Base-by-base conservation (phyloP, 148 eudicot species). In the Persicaria maculosa region DNA sequence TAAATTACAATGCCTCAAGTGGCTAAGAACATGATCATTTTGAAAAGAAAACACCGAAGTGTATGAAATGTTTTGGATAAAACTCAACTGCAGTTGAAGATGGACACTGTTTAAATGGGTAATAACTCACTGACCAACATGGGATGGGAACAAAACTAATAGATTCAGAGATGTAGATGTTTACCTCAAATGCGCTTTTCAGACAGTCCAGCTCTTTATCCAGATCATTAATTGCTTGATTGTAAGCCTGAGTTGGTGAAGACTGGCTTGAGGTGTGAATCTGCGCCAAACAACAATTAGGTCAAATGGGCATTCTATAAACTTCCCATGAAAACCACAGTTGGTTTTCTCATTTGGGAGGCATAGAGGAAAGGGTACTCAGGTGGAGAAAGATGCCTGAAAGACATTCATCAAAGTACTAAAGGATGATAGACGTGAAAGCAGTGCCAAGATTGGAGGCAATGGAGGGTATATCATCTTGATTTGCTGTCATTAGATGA, bases 251-350 rank as follows among this genome's bases (percentile, higher is more conserved):
- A 79, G 87, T 89, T 40, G 97, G 97, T 61, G 98, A 94, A 47
- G 93, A 94, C 81, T 91, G 93, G 84, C 97, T 91, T 4, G 97
- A 82, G 20, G 97, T 94, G 78, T 94, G 97, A 80, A 93, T 90
- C 95, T 93, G 89, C 77, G 77, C 25, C 74, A 25, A 53, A 7
- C 81, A 75, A 36, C 9, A 68, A 68, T 20, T 4, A 44, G 31
- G 68, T 47, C 40, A 48, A 44, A 47, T 43, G 16, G 47, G 31
- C 9, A 8, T 16, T 55, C 15, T 40, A 19, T 25, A n/a, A 69
- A 68, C 19, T 19, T n/a, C n/a, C 9, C 11, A 12, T 10, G 50
- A 20, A 36, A 12, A 40, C 19, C 4, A 14, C 69, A 36, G 17
- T 17, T 43, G 46, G 40, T 40, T 31, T 40, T 65, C 70, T 65